These are phyloP conservation scores for Exserohilum turcica DNA, from an alignment of 2,329 filamentous ascomycete species.

Conservation along the genomic window DNA sequence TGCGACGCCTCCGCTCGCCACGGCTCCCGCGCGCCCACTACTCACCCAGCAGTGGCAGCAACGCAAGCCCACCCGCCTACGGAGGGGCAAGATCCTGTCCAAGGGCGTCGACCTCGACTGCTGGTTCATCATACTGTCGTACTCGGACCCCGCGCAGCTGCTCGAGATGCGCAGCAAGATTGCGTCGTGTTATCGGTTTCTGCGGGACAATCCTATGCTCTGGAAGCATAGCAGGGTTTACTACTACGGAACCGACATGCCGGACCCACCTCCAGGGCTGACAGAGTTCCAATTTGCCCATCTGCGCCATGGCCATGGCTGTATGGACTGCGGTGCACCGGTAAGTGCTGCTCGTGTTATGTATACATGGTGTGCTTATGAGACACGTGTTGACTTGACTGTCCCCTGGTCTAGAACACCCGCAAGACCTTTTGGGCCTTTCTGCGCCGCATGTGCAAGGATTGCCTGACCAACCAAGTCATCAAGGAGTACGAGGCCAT, in stretches of 20 bases:
- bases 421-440: slow-evolving; percentile 53
- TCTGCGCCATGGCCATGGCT: slow-evolving; percentile 47
- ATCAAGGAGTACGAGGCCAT: slow-evolving; percentile 40
- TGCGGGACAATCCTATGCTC: slow-evolving; percentile 44
- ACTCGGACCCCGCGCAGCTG: slow-evolving; percentile 43
- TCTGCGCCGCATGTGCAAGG: slow-evolving; percentile 50
- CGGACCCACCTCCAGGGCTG: slow-evolving; percentile 43
- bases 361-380: background rate
- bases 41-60: slow-evolving; percentile 29
- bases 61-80: slow-evolving; percentile 35
- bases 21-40: slow-evolving; percentile 16
- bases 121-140: slow-evolving; percentile 45
- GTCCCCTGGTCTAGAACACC: slow-evolving; percentile 23
- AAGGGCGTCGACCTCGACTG: slow-evolving; percentile 41
- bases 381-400: background rate
- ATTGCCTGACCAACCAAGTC: slow-evolving; percentile 44
- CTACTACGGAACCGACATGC: slow-evolving; percentile 42
- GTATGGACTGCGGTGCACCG: slow-evolving; percentile 45
- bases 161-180: slow-evolving; percentile 44
- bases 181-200: slow-evolving; percentile 42
- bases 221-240: slow-evolving; percentile 47
- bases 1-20: slow-evolving; percentile 13
- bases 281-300: slow-evolving; percentile 49
- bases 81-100: slow-evolving; percentile 33
- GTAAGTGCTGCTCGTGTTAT: background rate